A percentile compares a stretch with the other conserved stretches of the same genome.
phyloP scores from a whole-genome alignment of 2,329 filamentous ascomycete species.

The Boeremia lycopersici region DNA sequence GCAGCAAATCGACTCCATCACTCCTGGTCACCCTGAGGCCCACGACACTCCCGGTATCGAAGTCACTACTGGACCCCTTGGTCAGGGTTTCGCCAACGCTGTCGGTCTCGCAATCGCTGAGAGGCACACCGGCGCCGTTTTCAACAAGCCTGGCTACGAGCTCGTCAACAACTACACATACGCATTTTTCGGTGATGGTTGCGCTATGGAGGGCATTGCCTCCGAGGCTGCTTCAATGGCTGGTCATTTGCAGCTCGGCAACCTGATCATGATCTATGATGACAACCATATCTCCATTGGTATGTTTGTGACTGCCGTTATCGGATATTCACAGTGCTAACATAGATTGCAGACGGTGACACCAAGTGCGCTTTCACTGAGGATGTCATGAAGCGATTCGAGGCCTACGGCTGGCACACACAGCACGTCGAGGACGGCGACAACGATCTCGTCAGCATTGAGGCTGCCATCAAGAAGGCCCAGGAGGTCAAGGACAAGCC shows the following conservation, averaged over 20 bases:
- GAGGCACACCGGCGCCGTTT: slow-evolving; percentile 85
- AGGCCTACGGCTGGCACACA: slow-evolving; percentile 96
- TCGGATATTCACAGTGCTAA: slow-evolving; percentile 16
- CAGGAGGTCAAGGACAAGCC: slow-evolving; percentile 95
- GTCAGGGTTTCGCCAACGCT: slow-evolving; percentile 52
- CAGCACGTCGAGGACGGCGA: slow-evolving; percentile 86
- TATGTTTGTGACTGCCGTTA: slow-evolving; percentile 45
- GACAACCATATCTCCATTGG: slow-evolving; percentile 95
- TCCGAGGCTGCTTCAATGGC: slow-evolving; percentile 90
- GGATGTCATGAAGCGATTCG: slow-evolving; percentile 92
- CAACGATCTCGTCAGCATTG: slow-evolving; percentile 83
- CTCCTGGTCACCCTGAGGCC: slow-evolving; percentile 93
- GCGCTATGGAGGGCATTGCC: slow-evolving; percentile 97
- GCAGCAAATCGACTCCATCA: slow-evolving; percentile 76
- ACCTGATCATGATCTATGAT: slow-evolving; percentile 95
- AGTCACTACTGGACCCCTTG: slow-evolving; percentile 69
- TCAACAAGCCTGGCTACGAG: slow-evolving; percentile 96
- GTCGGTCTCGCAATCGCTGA: slow-evolving; percentile 98
- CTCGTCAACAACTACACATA: slow-evolving; percentile 97
- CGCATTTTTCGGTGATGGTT: slow-evolving; percentile 95
- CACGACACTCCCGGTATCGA: slow-evolving; percentile 97
- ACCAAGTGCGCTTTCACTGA: slow-evolving; percentile 97
- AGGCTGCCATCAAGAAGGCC: slow-evolving; percentile 83
- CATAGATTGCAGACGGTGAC: slow-evolving; percentile 72
- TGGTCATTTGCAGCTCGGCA: slow-evolving; percentile 96